These are phyloP conservation scores for Phlebiopsis gigantea DNA, from an alignment of 768 basidiomycete genomes.

Conservation along the genomic window DNA sequence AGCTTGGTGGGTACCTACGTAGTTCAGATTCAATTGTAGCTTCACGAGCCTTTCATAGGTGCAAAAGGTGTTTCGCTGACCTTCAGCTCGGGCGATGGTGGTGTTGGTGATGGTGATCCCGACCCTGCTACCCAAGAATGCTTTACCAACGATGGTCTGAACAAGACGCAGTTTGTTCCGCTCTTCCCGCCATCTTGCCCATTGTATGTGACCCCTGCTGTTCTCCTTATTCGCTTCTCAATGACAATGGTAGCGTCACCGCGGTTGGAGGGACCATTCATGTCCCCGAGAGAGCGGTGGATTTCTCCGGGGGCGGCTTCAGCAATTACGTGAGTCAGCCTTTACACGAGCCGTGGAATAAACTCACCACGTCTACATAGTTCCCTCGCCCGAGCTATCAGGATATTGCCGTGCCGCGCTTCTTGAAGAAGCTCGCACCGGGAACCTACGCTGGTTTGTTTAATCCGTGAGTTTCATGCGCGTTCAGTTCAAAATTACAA, in stretches of 20 bases:
- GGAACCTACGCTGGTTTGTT: constrained; percentile 54
- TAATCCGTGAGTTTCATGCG: constrained; percentile 47
- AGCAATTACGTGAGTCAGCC: constrained; percentile 51
- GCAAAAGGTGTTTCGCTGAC: constrained; percentile 59
- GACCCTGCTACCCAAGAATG: constrained; percentile 53
- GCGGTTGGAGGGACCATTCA: constrained; percentile 60
- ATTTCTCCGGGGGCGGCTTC: constrained; percentile 72
- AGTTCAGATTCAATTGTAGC: not conserved
- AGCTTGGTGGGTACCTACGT: constrained; percentile 38
- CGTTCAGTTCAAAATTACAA: no score
- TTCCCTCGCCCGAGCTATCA: constrained; percentile 55
- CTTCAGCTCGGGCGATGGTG: constrained; percentile 63
- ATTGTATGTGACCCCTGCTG: constrained; percentile 23
- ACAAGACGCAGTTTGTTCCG: constrained; percentile 46
- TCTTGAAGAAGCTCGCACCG: constrained; percentile 39
- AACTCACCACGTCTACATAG: constrained; percentile 22
- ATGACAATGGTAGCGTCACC: constrained; percentile 47
- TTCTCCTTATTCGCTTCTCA: no score
- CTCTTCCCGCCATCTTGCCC: constrained; percentile 55
- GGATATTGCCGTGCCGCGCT: constrained; percentile 35
- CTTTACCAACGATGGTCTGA: constrained; percentile 52
- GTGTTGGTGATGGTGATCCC: constrained; percentile 60
- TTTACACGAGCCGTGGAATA: no score
- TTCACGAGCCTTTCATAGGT: constrained; percentile 30
- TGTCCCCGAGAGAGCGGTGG: constrained; percentile 55